Evolutionary conservation across 2,329 filamentous ascomycete species (phyloP).

Genomic region (Fusarium sp.): DNA sequence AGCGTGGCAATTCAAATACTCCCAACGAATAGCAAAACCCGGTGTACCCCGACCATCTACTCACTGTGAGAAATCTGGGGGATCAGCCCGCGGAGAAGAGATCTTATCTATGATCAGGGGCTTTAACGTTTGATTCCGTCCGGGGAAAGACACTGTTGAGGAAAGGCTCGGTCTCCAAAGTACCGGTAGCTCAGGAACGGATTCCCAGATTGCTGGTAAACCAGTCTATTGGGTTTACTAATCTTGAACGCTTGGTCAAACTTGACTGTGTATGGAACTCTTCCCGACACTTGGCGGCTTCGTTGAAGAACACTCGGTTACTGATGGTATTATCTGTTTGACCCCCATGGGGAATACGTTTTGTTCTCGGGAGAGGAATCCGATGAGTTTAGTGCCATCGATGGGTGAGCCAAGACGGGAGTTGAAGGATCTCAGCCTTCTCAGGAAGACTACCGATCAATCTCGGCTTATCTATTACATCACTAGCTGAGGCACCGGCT

Average conservation of each 20-base stretch:
- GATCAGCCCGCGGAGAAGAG: background rate
- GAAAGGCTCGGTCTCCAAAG: background rate
- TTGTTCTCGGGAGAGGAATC: background rate
- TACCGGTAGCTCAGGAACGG: background rate
- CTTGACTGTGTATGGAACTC: no score
- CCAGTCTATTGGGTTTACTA: background rate
- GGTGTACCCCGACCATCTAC: background rate
- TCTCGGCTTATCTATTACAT: background rate
- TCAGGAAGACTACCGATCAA: background rate
- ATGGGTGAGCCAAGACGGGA: background rate
- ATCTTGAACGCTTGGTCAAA: background rate
- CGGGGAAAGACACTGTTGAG: background rate
- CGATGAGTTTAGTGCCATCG: background rate
- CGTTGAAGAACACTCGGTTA: no score
- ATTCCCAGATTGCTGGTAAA: background rate
- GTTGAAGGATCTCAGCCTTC: background rate
- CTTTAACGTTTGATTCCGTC: background rate
- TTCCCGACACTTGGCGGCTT: no score
- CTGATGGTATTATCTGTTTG: no score
- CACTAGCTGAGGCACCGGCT: background rate
- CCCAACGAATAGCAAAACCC: background rate
- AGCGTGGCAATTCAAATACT: background rate
- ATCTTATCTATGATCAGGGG: background rate
- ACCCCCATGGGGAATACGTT: no score
- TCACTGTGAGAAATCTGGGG: background rate